Evolutionary conservation across 495 filamentous ascomycete species (phyloP), one percentile per base, ranked within the genome.

Genomic region (Aspergillus diversus): DNA sequence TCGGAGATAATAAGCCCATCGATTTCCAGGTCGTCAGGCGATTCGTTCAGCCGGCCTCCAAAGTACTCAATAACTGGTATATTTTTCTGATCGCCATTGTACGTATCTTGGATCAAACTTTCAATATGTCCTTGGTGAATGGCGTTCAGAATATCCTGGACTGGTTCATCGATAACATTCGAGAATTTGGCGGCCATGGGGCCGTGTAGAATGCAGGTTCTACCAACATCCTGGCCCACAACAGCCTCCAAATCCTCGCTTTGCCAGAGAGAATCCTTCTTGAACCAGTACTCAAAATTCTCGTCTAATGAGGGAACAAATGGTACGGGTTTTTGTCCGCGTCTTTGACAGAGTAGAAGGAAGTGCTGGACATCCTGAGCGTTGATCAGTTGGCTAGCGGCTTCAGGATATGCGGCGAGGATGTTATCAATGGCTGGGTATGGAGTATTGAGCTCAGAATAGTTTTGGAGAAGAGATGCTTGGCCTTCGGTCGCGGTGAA

Each of bases 251-350:
- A 84, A 71, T 98, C 93, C 76, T 99, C 95, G 0, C 93, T 97
- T 77, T 99, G 95, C 95, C 95, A 99, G 33, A 99, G 86, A n/a
- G 94, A 97, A 76, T 99, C 95, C 78, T 99, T 99, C 87, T 99
- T 99, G 88, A 99, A 98, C 81, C 89, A 99, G 75, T 92, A 96
- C 74, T 97, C 95, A 54, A 99, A 97, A 66, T 90, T 94, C 58
- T 96, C 94, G 73, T 99, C 95, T 33, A 99, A 83, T 5, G 88
- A 82, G 12, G 95, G 95, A 53, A 99, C 92, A 70, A 99, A 99
- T 4, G 94, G 94, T 15, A 95, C 91, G 0, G 95, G 95, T 81
- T 99, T 99, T 81, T 99, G 96, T 16, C 90, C 91, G 39, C 90
- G 90, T 6, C 93, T 89, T 73, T 93, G 88, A 81, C 93, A 97